Percentiles rank a stretch among this genome's conserved stretches.
Evolutionary conservation across 2,329 filamentous ascomycete species (phyloP).

Genomic region (Aspergillus melleus): DNA sequence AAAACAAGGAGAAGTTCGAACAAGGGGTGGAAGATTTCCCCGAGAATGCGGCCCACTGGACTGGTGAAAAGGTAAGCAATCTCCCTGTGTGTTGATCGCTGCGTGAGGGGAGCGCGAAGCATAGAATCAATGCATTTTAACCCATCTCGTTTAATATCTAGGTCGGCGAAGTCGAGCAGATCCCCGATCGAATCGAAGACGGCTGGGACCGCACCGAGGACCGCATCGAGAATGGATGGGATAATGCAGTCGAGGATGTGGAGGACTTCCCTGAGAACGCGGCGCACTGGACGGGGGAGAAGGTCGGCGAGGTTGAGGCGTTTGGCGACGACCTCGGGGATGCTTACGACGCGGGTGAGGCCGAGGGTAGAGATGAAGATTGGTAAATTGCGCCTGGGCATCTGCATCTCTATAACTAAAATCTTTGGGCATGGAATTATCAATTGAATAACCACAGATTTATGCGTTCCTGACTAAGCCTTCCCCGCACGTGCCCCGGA

Average conservation of each 20-base stretch:
- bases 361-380: conserved; percentile 25
- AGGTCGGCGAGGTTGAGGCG: conserved; percentile 45
- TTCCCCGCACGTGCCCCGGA: conserved; percentile 24
- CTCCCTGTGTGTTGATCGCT: conserved; percentile 4
- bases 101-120: background rate
- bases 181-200: conserved; percentile 37
- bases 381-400: conserved; percentile 5
- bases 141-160: conserved; percentile 2
- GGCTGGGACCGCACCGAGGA: conserved; percentile 34
- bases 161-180: conserved; percentile 44
- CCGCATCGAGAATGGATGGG: conserved; percentile 22
- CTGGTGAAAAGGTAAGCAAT: conserved; percentile 37
- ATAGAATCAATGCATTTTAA: background rate
- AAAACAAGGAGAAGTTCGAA: conserved; percentile 33
- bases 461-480: background rate
- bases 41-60: conserved; percentile 46
- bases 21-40: conserved; percentile 43
- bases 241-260: conserved; percentile 33
- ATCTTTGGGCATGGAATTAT: too few relatives aligned
- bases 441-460: too few relatives aligned
- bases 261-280: conserved; percentile 37
- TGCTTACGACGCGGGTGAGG: conserved; percentile 46
- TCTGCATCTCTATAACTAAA: background rate
- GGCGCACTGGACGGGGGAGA: conserved; percentile 41
- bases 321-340: conserved; percentile 45